These are phyloP conservation scores for Ramaria sp. DNA, from an alignment of 768 basidiomycete genomes.

Conservation along the genomic window DNA sequence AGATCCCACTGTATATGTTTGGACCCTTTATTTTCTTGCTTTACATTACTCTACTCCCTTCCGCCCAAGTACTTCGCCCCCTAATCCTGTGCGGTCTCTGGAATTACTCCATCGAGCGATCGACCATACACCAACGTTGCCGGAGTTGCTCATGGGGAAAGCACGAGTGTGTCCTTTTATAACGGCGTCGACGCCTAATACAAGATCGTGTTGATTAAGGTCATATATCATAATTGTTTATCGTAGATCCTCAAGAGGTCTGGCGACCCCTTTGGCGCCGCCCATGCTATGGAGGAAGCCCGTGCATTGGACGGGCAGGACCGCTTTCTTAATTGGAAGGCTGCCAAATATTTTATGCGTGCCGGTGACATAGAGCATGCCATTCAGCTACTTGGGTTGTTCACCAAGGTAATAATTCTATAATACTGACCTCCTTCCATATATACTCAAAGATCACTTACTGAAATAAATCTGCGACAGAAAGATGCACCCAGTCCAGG, in stretches of 20 bases:
- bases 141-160: conserved; percentile 75
- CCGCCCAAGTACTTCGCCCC: conserved; percentile 18
- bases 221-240: neutral
- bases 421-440: neutral
- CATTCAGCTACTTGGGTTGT: conserved; percentile 61
- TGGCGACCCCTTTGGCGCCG: conserved; percentile 71
- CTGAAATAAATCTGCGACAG: conserved; percentile 26
- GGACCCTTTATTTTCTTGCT: conserved; percentile 92
- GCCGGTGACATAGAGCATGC: conserved; percentile 76
- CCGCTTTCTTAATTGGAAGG: conserved; percentile 88
- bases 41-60: conserved; percentile 71
- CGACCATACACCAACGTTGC: conserved; percentile 84
- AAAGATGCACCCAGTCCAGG: conserved; percentile 74
- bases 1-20: conserved; percentile 75
- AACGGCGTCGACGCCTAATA: neutral
- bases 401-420: conserved; percentile 68
- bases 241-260: conserved; percentile 60
- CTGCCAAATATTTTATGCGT: conserved; percentile 80
- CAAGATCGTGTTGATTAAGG: neutral
- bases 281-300: conserved; percentile 68
- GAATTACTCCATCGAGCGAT: conserved; percentile 54
- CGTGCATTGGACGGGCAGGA: conserved; percentile 86
- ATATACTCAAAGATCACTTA: neutral
- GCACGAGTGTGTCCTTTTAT: conserved; percentile 33
- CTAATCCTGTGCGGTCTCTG: conserved; percentile 37